Percentiles rank a stretch among this genome's conserved stretches.
These are phyloP conservation scores for Calonectria pteridis DNA, from an alignment of 2,329 filamentous ascomycete genomes.

Conservation along the genomic window DNA sequence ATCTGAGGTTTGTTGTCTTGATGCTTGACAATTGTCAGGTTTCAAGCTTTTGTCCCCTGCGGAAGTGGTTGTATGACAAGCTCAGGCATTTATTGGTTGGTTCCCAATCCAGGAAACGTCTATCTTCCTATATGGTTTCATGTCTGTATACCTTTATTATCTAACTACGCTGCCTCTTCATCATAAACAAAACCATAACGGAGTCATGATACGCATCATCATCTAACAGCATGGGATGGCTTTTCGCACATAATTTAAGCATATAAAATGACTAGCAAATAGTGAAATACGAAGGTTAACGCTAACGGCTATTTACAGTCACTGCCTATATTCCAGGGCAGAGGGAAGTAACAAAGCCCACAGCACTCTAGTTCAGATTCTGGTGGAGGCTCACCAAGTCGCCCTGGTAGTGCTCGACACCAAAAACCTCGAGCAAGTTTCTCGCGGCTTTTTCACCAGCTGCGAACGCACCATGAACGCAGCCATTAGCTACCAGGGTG, in stretches of 20 bases:
- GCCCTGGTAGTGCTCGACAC: conserved; percentile 10
- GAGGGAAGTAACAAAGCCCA: neutral
- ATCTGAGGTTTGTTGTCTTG: no score
- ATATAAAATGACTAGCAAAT: neutral
- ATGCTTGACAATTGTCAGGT: no score
- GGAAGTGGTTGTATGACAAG: no score
- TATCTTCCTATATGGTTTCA: no score
- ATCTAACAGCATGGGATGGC: neutral
- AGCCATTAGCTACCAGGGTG: conserved; percentile 18
- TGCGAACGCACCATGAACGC: conserved; percentile 23
- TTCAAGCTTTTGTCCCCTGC: no score
- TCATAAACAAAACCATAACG: no score
- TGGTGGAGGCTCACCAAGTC: conserved; percentile 14
- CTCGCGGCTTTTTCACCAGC: conserved; percentile 20
- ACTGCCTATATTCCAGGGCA: neutral
- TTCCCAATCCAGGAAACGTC: no score
- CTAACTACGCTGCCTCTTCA: no score
- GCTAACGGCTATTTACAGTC: neutral
- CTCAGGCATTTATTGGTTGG: no score
- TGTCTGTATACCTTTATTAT: no score
- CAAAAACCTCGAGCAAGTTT: conserved; percentile 17
- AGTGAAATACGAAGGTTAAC: neutral
- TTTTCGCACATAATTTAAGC: neutral
- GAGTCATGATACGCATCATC: no score
- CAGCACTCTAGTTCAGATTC: neutral